These are phyloP conservation scores for Margaritispora aquatica DNA, from an alignment of 495 filamentous ascomycete species.

Conservation along the genomic window DNA sequence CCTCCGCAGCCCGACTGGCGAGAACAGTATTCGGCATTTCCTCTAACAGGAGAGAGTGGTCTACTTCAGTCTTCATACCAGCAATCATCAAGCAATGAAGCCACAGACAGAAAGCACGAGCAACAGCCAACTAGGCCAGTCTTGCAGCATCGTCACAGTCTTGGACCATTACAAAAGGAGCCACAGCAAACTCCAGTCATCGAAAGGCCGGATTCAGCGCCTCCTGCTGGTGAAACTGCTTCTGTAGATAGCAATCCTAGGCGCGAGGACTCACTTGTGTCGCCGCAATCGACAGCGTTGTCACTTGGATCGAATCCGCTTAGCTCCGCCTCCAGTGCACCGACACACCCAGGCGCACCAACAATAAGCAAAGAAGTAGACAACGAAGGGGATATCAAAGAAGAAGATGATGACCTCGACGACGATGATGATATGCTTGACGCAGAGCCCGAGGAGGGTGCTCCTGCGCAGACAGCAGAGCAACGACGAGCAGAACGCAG, in stretches of 20 bases:
- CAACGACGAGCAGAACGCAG: slow-evolving; percentile 74
- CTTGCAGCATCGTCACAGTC: slow-evolving; percentile 24
- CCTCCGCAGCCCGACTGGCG: slow-evolving; percentile 55
- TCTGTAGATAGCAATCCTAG: slow-evolving; percentile 1
- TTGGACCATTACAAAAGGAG: slow-evolving; percentile 25
- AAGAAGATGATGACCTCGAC: slow-evolving; percentile 39
- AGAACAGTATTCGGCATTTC: slow-evolving; percentile 46
- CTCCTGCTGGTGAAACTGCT: slow-evolving; percentile 11
- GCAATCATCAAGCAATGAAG: slow-evolving; percentile 32
- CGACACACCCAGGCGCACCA: slow-evolving; percentile 21
- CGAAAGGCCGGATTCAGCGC: slow-evolving; percentile 21
- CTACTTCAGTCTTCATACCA: slow-evolving; percentile 44
- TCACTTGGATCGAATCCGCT: slow-evolving; percentile 34
- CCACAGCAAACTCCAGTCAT: slow-evolving; percentile 29
- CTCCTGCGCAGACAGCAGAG: slow-evolving; percentile 53
- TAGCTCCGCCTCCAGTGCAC: slow-evolving; percentile 30
- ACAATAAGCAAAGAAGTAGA: slow-evolving; percentile 26
- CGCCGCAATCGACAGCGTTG: slow-evolving; percentile 31
- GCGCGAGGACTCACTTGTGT: slow-evolving; percentile 38
- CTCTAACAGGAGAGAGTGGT: slow-evolving; percentile 42
- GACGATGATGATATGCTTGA: slow-evolving; percentile 43
- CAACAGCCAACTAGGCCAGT: slow-evolving; percentile 31
- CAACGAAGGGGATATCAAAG: slow-evolving; percentile 33
- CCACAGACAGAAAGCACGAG: slow-evolving; percentile 34
- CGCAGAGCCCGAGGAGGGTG: slow-evolving; percentile 40